Percentiles rank a stretch among this genome's conserved stretches.
phyloP scores from a whole-genome alignment of 1,139 yeast species.

The Blastobotrys malaysiensis region DNA sequence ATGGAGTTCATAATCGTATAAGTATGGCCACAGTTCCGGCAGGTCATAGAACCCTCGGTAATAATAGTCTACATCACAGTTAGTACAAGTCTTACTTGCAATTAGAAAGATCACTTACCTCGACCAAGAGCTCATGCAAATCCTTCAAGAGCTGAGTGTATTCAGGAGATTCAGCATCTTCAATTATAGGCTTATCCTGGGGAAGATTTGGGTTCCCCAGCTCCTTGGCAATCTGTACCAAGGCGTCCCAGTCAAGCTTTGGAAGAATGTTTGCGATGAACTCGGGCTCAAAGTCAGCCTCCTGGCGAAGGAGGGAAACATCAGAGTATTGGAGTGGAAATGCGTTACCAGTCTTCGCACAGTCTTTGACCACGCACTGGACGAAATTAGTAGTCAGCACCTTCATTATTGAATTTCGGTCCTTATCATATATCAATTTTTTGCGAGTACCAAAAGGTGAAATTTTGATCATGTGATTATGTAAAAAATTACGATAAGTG shows the following conservation, averaged over 20 bases:
- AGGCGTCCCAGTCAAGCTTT: conserved; percentile 84
- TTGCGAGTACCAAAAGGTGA: background rate
- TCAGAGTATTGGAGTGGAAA: conserved; percentile 80
- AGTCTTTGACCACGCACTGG: conserved; percentile 81
- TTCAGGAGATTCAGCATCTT: conserved; percentile 45
- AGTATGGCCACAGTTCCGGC: conserved; percentile 79
- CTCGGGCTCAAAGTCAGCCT: conserved; percentile 77
- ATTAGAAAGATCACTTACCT: conserved; percentile 29
- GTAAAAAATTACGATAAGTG: background rate
- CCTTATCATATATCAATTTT: background rate
- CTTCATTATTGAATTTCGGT: conserved; percentile 52
- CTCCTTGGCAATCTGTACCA: conserved; percentile 68
- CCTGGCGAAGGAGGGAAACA: conserved; percentile 54
- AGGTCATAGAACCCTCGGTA: conserved; percentile 80
- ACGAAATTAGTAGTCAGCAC: conserved; percentile 91
- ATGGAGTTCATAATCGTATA: conserved; percentile 89
- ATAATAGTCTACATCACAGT: conserved; percentile 52
- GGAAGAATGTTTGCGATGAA: conserved; percentile 73
- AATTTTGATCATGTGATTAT: conserved; percentile 1
- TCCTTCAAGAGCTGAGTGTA: conserved; percentile 61
- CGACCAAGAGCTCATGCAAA: conserved; percentile 71
- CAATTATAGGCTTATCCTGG: conserved; percentile 54
- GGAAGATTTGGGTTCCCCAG: conserved; percentile 69
- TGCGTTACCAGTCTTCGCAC: conserved; percentile 67
- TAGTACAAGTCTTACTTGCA: background rate